Evolutionary conservation across 1,284 basidiomycete species (phyloP), one percentile per base, ranked within the genome.

Genomic region (Papiliotrema laurentii): DNA sequence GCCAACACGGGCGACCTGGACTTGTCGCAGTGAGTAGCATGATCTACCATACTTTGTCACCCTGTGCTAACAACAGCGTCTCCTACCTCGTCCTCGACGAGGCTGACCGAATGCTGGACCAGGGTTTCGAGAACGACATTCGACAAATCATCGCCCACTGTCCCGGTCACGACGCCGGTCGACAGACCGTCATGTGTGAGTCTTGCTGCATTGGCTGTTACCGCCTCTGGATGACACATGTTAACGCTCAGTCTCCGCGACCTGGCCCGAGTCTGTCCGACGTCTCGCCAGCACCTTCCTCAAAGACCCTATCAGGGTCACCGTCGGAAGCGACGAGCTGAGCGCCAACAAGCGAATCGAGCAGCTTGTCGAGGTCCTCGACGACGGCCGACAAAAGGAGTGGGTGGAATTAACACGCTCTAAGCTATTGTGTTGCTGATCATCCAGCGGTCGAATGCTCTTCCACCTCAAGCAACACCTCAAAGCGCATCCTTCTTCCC

Each of bases 61-160:
- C 14, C 30, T 33, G n/a, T 26, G 51, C 34, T 47, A 10, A 31
- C 6, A 10, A 45, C 56, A 85, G 87, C 35, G 90, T 97, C 24
- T 80, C 83, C 43, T 97, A 93, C 77, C 79, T 97, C 16, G 94
- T 97, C 0, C 77, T 99, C 35, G 96, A 99, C 66, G 94, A 99
- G 75, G 94, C 94, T 2, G 94, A 99, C 75, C 81, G 94, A 40
- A 97, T 98, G 94, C 79, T 99, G 42, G 96, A 98, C 72, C 92
- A 88, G 65, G 96, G 96, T 0, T 99, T 99, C 72, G 96, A 99
- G 76, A 96, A 97, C 63, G 96, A 98, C 71, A 97, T 98, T 58
- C 80, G 91, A 43, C 81, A 81, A 50, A 98, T 99, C 64, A 93
- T 98, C 55, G 84, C 82, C 7, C 79, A 82, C 61, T 85, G 86